Base-by-base conservation (phyloP, 192 early-diverging fungal genomes). In the Backusella liffmaniae region DNA sequence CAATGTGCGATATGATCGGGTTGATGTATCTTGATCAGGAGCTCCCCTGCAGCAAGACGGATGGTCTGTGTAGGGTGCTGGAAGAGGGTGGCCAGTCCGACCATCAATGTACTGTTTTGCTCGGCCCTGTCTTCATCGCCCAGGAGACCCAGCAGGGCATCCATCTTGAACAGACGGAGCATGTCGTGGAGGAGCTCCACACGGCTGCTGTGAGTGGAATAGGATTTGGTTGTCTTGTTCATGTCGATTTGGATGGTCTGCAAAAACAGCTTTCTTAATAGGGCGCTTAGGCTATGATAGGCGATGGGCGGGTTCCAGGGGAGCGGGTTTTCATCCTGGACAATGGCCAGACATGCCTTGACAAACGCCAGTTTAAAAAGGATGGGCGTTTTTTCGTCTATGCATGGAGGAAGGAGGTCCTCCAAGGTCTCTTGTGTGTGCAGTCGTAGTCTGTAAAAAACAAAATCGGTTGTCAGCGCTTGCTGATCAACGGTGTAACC, bases 361-460 rank as follows among this genome's bases (percentile, higher is more conserved):
- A 92, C 89, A 53, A 97, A 88, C 0, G 92, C 91, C n/a, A 96
- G 83, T 74, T 94, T 93, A 74, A 92, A 94, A 62, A 88, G 77
- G 10, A 88, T 87, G 26, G 94, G 91, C 0, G 90, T 85, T 49
- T 85, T 89, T 15, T 91, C 87, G 10, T 91, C 89, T 2, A 92
- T 80, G 32, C 94, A 79, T 16, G 89, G 82, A 0, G 94, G 91
- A 70, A 96, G 81, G 30, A 96, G 84, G 0, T 83, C 77, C 44
- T 88, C 80, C 29, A 98, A 80, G 0, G 93, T 90, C 65, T 85
- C 89, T 72, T 90, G 84, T 8, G 92, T 88, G 72, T 94, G 90
- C 32, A 94, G 76, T 46, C 92, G 90, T 68, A 93, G 90, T 51
- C 93, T 83, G 6, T 90, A 85, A 0, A 88, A 86, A 68, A 97